These are phyloP conservation scores for Paracamarosporium sp. DNA, from an alignment of 2,329 filamentous ascomycete genomes.

Conservation along the genomic window DNA sequence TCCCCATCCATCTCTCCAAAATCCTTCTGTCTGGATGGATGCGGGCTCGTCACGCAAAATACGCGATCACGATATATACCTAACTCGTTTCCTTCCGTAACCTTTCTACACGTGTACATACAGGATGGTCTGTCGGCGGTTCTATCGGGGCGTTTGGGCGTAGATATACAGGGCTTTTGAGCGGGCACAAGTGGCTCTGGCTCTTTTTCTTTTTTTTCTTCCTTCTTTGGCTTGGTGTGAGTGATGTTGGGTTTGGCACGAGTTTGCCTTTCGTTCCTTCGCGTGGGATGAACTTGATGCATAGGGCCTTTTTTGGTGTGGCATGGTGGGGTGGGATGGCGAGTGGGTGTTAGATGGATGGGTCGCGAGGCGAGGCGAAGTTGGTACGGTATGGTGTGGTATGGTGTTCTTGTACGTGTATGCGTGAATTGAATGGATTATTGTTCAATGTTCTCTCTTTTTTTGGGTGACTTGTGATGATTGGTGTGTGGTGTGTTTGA, in stretches of 20 bases:
- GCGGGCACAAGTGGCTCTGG: background rate
- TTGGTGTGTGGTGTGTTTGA: too few species aligned
- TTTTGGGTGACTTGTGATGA: too few species aligned
- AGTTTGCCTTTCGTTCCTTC: constrained; percentile 6
- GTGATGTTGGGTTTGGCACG: constrained; percentile 1
- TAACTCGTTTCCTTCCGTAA: constrained; percentile 15
- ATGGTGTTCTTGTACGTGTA: too few species aligned
- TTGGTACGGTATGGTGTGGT: too few species aligned
- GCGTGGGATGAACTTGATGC: background rate
- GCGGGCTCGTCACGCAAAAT: constrained; percentile 8
- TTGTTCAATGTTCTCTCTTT: too few species aligned
- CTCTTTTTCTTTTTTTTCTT: background rate
- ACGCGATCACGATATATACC: constrained; percentile 8
- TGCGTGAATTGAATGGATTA: too few species aligned
- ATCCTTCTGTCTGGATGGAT: background rate
- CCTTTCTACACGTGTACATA: constrained; percentile 15
- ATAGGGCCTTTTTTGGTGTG: background rate
- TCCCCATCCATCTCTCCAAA: constrained; percentile 9
- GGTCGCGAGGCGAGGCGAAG: too few species aligned
- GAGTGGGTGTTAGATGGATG: background rate
- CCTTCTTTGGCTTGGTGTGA: too few species aligned
- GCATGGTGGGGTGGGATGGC: background rate
- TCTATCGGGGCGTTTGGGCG: constrained; percentile 12
- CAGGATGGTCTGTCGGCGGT: constrained; percentile 9
- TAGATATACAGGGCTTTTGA: constrained; percentile 8